Base-by-base conservation (phyloP, 768 basidiomycete genomes). In the Tylopilus rubrobrunneus region DNA sequence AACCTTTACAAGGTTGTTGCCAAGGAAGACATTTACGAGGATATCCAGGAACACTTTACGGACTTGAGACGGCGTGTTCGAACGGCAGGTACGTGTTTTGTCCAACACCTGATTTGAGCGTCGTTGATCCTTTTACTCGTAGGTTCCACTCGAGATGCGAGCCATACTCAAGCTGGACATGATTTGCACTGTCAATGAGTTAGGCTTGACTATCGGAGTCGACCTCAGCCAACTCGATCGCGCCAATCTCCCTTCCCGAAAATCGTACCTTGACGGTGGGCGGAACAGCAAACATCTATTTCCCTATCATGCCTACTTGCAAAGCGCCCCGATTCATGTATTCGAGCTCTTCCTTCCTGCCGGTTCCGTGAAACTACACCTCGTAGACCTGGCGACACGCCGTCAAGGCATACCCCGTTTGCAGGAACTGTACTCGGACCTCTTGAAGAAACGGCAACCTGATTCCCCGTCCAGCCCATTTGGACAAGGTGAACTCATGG, bases 41-140 rank as follows among this genome's bases (percentile, higher is more conserved):
- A 89, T 28, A 89, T 87, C 29, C 87, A 92, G 61, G 87, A 92
- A 52, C 92, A 97, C 67, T 98, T 98, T 65, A 86, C 92, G 17
- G 87, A 94, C 66, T 76, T 98, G 47, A 91, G 93, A 98, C 61
- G 93, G 92, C 1, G 89, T 97, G 4, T 99, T 87, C 63, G 97
- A 99, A 72, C 78, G 87, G 19, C 94, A 98, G 80, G 92, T 93
- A 58, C 41, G 76, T 59, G 3, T 46, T 46, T 17, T 25, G 2
- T 28, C 49, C 14, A 15, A 10, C 31, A 8, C 19, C 19, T 19
- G 19, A 19, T 19, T 19, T 19, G 19, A 19, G 19, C 19, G 19
- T 19, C 19, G 19, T 19, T 52, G 25, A 52, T 43, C 29, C 50
- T 33, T 34, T 12, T 14, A 52, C 8, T 25, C 40, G 23, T 54